Conservation (phyloP, 768 basidiomycete species). For the Lactarius trivialis region DNA sequence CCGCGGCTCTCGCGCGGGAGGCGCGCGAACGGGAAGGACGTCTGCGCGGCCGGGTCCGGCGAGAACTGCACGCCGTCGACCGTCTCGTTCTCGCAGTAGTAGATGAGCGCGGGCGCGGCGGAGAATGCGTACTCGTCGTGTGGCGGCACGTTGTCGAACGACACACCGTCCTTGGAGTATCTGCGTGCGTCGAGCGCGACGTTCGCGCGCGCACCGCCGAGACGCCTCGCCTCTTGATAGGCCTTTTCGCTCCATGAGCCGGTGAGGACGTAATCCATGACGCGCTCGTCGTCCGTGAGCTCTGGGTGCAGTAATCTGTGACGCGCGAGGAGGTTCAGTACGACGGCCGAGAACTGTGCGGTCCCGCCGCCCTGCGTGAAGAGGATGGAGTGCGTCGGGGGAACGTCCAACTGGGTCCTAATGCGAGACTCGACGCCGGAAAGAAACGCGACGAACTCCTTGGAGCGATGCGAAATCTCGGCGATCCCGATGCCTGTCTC, state of each 20-base stretch:
- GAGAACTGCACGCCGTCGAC: slow-evolving; percentile 92
- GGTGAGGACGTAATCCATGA: slow-evolving; percentile 85
- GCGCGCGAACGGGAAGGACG: slow-evolving; percentile 67
- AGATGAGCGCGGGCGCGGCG: slow-evolving; percentile 78
- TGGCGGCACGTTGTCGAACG: slow-evolving; percentile 75
- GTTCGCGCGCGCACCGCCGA: slow-evolving; percentile 53
- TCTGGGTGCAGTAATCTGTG: slow-evolving; percentile 72
- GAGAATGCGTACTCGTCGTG: slow-evolving; percentile 71
- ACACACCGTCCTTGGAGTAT: slow-evolving; percentile 56
- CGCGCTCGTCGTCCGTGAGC: slow-evolving; percentile 44
- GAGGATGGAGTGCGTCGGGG: slow-evolving; percentile 76
- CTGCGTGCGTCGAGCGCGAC: slow-evolving; percentile 65
- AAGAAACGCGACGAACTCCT: slow-evolving; percentile 75
- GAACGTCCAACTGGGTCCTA: slow-evolving; percentile 72
- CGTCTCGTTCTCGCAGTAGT: slow-evolving; percentile 99
- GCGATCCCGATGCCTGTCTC: slow-evolving; percentile 92
- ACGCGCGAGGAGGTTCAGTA: slow-evolving; percentile 85
- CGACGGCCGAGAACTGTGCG: slow-evolving; percentile 85
- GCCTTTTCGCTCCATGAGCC: slow-evolving; percentile 92
- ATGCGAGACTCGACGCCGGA: slow-evolving; percentile 56
- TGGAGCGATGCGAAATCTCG: slow-evolving; percentile 93
- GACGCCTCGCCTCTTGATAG: slow-evolving; percentile 68
- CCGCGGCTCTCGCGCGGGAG: slow-evolving; percentile 48
- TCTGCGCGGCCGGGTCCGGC: slow-evolving; percentile 42
- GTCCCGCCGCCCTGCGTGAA: slow-evolving; percentile 95